Percentiles rank a stretch among this genome's conserved stretches.
Conservation (phyloP, 306 rosid genomes). For the Hippophae tibetana region DNA sequence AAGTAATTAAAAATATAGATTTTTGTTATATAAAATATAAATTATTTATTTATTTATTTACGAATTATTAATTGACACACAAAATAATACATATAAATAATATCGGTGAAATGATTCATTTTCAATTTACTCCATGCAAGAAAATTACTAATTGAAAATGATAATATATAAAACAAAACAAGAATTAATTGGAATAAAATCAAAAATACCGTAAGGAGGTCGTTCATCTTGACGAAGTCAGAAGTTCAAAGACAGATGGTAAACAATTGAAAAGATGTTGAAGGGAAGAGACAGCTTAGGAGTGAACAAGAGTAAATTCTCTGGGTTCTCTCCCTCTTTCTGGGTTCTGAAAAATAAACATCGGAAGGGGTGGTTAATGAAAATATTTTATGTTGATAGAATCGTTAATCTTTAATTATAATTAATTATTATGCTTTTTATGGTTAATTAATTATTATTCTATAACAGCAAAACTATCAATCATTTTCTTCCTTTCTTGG, state of each 20-base stretch:
- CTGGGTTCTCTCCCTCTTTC: not conserved
- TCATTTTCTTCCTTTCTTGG: conserved; percentile 9
- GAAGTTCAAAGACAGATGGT: conserved; percentile 3
- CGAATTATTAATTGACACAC: no score
- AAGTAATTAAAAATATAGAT: no score
- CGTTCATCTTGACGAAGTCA: conserved; percentile 61
- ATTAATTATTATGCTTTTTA: no score
- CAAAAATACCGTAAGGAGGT: conserved; percentile 66
- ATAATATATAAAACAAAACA: not conserved
- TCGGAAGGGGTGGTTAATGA: not conserved
- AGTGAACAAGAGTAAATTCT: not conserved
- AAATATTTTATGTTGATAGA: not conserved
- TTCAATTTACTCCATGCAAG: no score
- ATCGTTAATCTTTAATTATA: not conserved
- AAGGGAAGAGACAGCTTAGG: conserved; percentile 2
- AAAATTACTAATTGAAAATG: conserved; percentile 4
- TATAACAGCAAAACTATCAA: no score
- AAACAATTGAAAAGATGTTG: conserved; percentile 3
- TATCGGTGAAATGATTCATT: no score
- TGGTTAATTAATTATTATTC: no score
- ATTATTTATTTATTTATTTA: no score
- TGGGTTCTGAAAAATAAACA: not conserved
- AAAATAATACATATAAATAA: no score
- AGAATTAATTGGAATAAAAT: conserved; percentile 7
- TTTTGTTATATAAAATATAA: no score